Evolutionary conservation across 345 rosid genomes (phyloP).

Genomic region (Syzygium jambos): DNA sequence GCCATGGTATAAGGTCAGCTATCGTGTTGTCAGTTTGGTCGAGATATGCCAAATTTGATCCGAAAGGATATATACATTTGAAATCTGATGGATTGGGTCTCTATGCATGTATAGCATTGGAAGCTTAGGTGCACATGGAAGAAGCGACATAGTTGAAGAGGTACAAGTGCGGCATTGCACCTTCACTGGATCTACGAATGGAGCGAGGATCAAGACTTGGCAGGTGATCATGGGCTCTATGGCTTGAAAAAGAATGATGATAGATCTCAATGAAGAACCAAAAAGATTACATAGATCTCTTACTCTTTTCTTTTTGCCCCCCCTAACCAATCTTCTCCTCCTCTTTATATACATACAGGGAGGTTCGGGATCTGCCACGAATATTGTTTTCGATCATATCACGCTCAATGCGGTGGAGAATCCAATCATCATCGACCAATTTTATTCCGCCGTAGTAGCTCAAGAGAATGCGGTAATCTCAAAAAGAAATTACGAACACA

Average conservation of each 20-base stretch:
- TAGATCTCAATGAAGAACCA: not conserved
- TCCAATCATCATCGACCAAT: constrained; percentile 28
- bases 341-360: constrained; percentile 3
- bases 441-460: not conserved
- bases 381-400: constrained; percentile 14
- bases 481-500: not conserved
- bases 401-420: not conserved
- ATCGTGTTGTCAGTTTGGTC: not conserved
- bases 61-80: not conserved
- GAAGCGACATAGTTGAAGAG: constrained; percentile 17
- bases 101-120: constrained; percentile 30
- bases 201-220: constrained; percentile 57
- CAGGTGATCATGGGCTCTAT: constrained; percentile 16
- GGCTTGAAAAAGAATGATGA: not conserved
- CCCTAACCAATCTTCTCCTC: not conserved
- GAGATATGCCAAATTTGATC: not conserved
- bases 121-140: constrained; percentile 36
- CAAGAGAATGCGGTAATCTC: not conserved
- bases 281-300: not conserved
- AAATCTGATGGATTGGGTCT: not conserved
- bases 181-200: constrained; percentile 24
- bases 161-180: constrained; percentile 27
- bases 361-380: constrained; percentile 15
- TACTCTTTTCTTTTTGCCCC: not conserved
- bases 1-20: constrained; percentile 51